Evolutionary conservation across 2,329 filamentous ascomycete species (phyloP).

Genomic region (Akanthomyces lecanii): DNA sequence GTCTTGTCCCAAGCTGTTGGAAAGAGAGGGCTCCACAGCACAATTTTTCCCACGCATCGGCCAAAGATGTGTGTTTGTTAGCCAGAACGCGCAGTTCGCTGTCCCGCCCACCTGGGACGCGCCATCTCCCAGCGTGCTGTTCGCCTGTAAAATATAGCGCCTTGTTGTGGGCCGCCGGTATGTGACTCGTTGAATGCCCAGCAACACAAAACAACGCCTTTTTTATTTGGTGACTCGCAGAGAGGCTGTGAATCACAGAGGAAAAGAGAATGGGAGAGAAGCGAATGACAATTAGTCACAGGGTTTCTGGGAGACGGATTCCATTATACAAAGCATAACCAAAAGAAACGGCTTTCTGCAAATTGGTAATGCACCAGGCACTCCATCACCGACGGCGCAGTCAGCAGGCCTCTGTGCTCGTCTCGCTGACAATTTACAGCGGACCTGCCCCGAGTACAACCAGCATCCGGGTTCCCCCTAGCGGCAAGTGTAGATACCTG

Average conservation of each 20-base stretch:
- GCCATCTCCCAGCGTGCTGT: not conserved
- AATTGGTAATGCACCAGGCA: not conserved
- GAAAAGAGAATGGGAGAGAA: not conserved
- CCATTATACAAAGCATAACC: no score
- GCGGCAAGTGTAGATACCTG: not conserved
- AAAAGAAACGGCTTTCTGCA: no score
- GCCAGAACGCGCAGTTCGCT: no score
- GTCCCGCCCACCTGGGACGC: not conserved
- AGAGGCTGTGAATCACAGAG: not conserved
- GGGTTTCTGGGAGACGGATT: no score
- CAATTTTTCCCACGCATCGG: no score
- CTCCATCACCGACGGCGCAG: not conserved
- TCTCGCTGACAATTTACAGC: not conserved
- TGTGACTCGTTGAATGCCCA: not conserved
- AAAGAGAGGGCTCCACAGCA: no score
- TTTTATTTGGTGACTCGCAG: no score
- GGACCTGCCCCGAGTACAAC: not conserved
- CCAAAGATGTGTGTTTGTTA: no score
- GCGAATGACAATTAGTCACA: not conserved
- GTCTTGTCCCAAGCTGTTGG: no score
- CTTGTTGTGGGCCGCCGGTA: not conserved
- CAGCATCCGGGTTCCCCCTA: constrained; percentile 1
- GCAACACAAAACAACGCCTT: not conserved
- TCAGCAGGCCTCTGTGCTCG: not conserved
- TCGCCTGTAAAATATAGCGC: not conserved